Conservation (phyloP, 768 basidiomycete species). For the Dictyophora rubrovolvata region DNA sequence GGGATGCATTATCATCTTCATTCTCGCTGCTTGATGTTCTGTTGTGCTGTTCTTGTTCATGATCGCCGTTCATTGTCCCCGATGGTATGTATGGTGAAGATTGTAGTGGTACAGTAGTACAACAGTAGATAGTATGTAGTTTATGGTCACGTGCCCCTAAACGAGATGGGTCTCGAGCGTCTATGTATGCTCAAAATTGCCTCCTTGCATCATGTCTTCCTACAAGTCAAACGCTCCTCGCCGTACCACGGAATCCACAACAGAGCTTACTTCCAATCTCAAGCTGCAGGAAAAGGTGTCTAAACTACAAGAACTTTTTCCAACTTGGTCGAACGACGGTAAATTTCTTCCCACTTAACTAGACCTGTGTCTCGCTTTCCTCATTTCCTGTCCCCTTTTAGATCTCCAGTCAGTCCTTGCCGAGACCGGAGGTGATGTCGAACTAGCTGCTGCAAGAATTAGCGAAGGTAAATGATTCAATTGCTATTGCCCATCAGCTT, state of each 20-base stretch:
- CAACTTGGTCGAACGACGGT: conserved; percentile 64
- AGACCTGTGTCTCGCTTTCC: conserved; percentile 17
- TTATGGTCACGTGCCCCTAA: neutral
- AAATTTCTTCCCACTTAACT: conserved; percentile 16
- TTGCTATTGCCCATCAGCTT: conserved; percentile 1
- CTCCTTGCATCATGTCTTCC: conserved; percentile 9
- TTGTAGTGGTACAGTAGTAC: no score
- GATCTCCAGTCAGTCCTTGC: conserved; percentile 61
- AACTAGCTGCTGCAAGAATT: conserved; percentile 63
- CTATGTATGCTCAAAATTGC: neutral
- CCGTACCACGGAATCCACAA: conserved; percentile 6
- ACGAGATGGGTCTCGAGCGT: neutral
- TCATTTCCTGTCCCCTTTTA: conserved; percentile 15
- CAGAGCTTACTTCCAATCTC: neutral
- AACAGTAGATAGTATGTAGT: no score
- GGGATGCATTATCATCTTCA: conserved; percentile 60
- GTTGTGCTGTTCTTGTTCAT: neutral
- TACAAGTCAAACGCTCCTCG: conserved; percentile 10
- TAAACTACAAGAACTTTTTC: conserved; percentile 64
- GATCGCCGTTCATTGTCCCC: neutral
- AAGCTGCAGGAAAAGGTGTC: conserved; percentile 28
- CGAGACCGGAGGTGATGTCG: conserved; percentile 60
- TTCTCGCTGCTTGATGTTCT: conserved; percentile 26
- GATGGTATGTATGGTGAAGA: no score
- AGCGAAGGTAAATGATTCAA: conserved; percentile 46